Percentiles rank a stretch among this genome's conserved stretches.
phyloP scores from a whole-genome alignment of 2,329 filamentous ascomycete genomes.

The Penicillium glabrum region DNA sequence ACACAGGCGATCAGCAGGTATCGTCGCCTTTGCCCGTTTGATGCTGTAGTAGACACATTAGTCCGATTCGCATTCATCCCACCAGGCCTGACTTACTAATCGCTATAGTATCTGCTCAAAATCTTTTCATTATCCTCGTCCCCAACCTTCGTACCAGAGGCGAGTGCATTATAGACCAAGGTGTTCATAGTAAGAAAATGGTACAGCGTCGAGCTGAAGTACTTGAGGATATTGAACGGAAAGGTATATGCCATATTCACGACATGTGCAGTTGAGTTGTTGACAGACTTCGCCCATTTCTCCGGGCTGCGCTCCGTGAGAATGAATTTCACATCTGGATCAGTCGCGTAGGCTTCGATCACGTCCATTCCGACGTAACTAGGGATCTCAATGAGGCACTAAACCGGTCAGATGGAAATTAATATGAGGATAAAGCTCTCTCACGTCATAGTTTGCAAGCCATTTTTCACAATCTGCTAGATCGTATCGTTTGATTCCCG shows the following conservation, averaged over 20 bases:
- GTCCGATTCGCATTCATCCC: background rate
- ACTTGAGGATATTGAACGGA: conserved; percentile 22
- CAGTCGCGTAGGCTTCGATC: conserved; percentile 17
- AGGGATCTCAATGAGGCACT: conserved; percentile 25
- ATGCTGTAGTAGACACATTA: conserved; percentile 14
- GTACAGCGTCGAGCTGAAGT: conserved; percentile 15
- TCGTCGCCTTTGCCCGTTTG: conserved; percentile 14
- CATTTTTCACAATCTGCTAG: conserved; percentile 19
- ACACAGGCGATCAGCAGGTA: conserved; percentile 20
- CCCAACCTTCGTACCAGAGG: conserved; percentile 11
- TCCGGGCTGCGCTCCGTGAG: conserved; percentile 22
- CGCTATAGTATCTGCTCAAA: conserved; percentile 17
- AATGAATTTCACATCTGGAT: conserved; percentile 27
- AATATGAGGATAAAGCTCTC: background rate
- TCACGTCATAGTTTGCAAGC: conserved; percentile 20
- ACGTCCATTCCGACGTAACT: conserved; percentile 18
- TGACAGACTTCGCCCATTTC: conserved; percentile 23
- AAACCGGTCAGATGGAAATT: background rate
- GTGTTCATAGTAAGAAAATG: conserved; percentile 14
- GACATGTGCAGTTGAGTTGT: conserved; percentile 16
- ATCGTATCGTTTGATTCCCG: conserved; percentile 15
- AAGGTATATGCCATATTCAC: conserved; percentile 5
- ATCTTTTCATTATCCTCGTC: conserved; percentile 12
- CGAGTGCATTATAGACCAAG: conserved; percentile 10
- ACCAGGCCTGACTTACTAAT: conserved; percentile 18